phyloP scores from a whole-genome alignment of 257 asterid species.

The Mentha longifolia region DNA sequence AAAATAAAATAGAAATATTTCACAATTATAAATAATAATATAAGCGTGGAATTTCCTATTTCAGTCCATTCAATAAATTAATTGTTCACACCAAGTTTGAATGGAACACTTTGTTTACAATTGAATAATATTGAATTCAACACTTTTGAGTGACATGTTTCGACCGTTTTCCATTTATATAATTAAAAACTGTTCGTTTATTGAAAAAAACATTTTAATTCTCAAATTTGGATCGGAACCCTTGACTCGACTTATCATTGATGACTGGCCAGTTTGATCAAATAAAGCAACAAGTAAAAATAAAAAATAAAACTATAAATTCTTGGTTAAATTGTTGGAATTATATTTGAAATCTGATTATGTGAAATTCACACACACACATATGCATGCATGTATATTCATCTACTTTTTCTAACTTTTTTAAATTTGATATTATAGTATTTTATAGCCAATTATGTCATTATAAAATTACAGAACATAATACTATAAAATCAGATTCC shows the following conservation, averaged over 20 bases:
- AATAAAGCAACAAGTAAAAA: not conserved
- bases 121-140: slow-evolving; percentile 17
- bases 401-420: too few relatives aligned
- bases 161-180: not conserved
- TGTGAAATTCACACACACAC: not conserved
- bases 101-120: slow-evolving; percentile 10
- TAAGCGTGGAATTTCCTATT: not conserved
- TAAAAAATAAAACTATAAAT: not conserved
- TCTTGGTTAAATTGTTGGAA: not conserved
- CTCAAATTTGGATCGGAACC: not conserved
- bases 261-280: not conserved
- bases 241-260: not conserved
- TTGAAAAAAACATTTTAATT: not conserved
- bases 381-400: too few relatives aligned
- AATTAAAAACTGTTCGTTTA: not conserved
- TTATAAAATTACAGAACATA: too few relatives aligned
- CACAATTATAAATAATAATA: not conserved
- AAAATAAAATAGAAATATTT: not conserved
- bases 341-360: not conserved
- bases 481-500: too few relatives aligned
- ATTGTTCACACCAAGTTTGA: slow-evolving; percentile 17
- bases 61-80: not conserved
- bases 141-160: slow-evolving; percentile 13
- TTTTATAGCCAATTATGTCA: too few relatives aligned
- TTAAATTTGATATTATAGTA: too few relatives aligned